Conservation (phyloP, 1,284 basidiomycete species). For the Trichosporon sp. region DNA sequence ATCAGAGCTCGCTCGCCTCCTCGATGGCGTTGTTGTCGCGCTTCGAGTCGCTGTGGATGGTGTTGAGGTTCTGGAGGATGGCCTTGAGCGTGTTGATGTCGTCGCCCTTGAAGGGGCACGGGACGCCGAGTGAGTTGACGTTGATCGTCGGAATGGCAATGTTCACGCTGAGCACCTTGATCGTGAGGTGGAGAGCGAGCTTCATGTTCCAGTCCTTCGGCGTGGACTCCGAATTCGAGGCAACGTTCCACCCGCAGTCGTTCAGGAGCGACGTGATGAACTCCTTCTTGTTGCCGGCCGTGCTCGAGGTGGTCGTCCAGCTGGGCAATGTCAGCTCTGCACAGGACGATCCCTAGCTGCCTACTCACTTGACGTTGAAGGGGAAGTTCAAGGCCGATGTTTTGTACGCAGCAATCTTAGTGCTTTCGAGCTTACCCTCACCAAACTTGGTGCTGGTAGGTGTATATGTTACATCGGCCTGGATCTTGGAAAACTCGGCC, state of each 20-base stretch:
- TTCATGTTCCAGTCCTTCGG: constrained; percentile 17
- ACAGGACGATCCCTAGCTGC: too few species aligned
- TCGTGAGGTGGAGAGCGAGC: not conserved
- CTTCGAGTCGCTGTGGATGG: not conserved
- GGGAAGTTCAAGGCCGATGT: constrained; percentile 80
- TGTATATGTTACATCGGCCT: constrained; percentile 72
- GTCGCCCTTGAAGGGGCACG: constrained; percentile 12
- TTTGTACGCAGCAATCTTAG: constrained; percentile 68
- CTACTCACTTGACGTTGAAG: constrained; percentile 64
- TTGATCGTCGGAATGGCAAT: constrained; percentile 15
- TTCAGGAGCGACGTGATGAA: constrained; percentile 11
- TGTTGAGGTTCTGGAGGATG: not conserved
- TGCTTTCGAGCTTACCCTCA: constrained; percentile 65
- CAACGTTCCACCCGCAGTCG: not conserved
- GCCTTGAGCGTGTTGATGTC: constrained; percentile 17
- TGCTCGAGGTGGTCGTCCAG: not conserved
- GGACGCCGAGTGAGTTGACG: constrained; percentile 1
- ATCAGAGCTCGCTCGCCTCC: not conserved
- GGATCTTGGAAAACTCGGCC: constrained; percentile 70
- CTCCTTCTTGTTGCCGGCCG: not conserved
- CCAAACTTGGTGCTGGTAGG: constrained; percentile 67
- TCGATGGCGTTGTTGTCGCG: not conserved
- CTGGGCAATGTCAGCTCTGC: not conserved
- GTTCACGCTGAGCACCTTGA: constrained; percentile 15
- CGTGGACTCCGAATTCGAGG: not conserved